Base-by-base conservation (phyloP, 2,329 filamentous ascomycete species). In the Alternaria burnsii region DNA sequence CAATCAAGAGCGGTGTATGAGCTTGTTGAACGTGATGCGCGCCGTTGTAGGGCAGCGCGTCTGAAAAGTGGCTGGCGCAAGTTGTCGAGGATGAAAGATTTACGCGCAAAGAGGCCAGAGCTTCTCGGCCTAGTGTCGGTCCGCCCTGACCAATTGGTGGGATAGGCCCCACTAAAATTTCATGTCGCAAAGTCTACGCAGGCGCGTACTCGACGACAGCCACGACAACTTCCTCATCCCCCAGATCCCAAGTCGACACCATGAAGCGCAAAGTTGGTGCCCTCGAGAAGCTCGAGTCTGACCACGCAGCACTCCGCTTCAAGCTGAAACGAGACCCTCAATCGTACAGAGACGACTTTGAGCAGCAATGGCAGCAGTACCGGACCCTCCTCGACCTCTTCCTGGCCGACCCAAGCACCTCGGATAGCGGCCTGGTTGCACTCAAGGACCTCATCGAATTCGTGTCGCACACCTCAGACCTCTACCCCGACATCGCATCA, bases 371-470 rank as follows among this genome's bases (percentile, higher is more conserved):
- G 85, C 88, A 90, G 75, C 94, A 97, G 78, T 98, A 97, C 85
- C 89, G 94, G 78, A 90, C 92, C 24, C 91, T 97, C 76, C 89
- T 92, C 62, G 93, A 97, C 74, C 93, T 98, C 70, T 97, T 98
- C 81, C 86, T 97, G 72, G 87, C 91, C 42, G 91, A 92, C 48
- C 95, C 95, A 6, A 85, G 89, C 14, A 90, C 90, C 10, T 90
- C 91, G 52, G 91, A 90, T 71, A 90, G 90, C 46, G 92, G 92
- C 47, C 84, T 94, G 59, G 88, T 95, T 55, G 93, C 92, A 12
- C 91, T 99, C 71, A 90, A 91, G 72, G 94, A 98, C 74, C 86
- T 97, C 69, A 91, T 99, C 71, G 94, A 98, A 74, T 91, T 99
- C 71, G 89, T 98, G 70, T 89, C 94, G 20, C 95, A 99, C 80